Percentiles rank a stretch among this genome's conserved stretches.
phyloP scores from a whole-genome alignment of 75 land plant species.

The Cunninghamia lanceolata region DNA sequence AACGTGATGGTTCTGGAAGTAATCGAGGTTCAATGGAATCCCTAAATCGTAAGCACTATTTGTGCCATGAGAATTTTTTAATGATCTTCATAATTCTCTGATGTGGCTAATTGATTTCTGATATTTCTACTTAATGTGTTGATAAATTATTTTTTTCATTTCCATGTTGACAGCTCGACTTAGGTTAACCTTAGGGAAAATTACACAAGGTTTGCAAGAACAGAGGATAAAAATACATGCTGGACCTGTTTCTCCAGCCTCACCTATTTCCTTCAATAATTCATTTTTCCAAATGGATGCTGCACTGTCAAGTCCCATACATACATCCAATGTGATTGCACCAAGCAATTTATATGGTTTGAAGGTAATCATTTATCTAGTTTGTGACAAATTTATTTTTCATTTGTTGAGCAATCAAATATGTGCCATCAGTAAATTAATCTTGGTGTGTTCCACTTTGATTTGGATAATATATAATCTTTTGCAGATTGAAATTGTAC shows the following conservation, averaged over 20 bases:
- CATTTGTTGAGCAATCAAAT: neutral
- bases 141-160: neutral
- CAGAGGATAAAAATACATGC: slow-evolving; percentile 60
- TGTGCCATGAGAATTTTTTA: neutral
- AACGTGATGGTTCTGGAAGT: slow-evolving; percentile 46
- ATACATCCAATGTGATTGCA: slow-evolving; percentile 25
- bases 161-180: slow-evolving; percentile 51
- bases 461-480: neutral
- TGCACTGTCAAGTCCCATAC: slow-evolving; percentile 46
- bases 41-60: slow-evolving; percentile 37
- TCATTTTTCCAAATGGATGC: slow-evolving; percentile 45
- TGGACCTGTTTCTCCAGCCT: slow-evolving; percentile 21
- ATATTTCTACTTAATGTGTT: neutral
- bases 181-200: slow-evolving; percentile 66
- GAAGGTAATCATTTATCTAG: slow-evolving; percentile 51
- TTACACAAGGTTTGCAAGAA: slow-evolving; percentile 74
- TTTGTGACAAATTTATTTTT: neutral
- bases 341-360: slow-evolving; percentile 63
- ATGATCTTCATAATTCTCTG: neutral
- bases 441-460: neutral
- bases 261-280: slow-evolving; percentile 27
- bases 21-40: slow-evolving; percentile 46
- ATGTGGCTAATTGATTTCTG: neutral
- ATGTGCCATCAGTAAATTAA: neutral
- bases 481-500: neutral